Evolutionary conservation across 2,329 filamentous ascomycete species (phyloP).

Genomic region (Sclerotinia nivalis): DNA sequence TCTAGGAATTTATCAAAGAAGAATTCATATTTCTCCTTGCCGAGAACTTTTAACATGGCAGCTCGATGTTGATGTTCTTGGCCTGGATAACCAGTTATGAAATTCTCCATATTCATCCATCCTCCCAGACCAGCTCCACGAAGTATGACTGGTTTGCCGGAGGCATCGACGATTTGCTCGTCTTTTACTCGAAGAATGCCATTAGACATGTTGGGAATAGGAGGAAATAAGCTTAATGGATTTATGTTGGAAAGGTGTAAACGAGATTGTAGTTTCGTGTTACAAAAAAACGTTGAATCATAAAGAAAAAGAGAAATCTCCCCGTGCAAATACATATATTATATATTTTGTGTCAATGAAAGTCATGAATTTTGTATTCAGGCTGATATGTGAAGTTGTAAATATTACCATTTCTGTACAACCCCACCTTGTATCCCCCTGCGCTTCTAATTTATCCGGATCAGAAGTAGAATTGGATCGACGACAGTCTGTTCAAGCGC

Average conservation of each 20-base stretch:
- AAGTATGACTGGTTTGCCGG: conserved; percentile 42
- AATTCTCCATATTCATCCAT: conserved; percentile 59
- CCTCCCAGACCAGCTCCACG: conserved; percentile 46
- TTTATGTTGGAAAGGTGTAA: not conserved
- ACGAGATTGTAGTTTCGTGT: not conserved
- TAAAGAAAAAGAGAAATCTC: not conserved
- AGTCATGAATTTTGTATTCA: conserved; percentile 16
- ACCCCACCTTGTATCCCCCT: conserved; percentile 9
- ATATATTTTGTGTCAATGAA: not conserved
- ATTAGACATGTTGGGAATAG: conserved; percentile 30
- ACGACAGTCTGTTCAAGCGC: conserved; percentile 15
- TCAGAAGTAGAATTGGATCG: not conserved
- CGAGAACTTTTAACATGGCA: conserved; percentile 54
- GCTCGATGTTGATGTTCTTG: conserved; percentile 58
- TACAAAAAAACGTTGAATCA: not conserved
- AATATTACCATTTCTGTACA: conserved; percentile 7
- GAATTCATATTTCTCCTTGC: conserved; percentile 57
- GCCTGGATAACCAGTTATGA: conserved; percentile 63
- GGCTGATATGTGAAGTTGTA: conserved; percentile 18
- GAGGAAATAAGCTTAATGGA: not conserved
- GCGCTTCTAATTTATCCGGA: conserved; percentile 14
- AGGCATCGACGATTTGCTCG: conserved; percentile 42
- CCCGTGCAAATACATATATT: not conserved
- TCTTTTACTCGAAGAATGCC: conserved; percentile 42
- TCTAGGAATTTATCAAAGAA: conserved; percentile 54